Base-by-base conservation (phyloP, 2,329 filamentous ascomycete genomes). In the Xylariales sp. region DNA sequence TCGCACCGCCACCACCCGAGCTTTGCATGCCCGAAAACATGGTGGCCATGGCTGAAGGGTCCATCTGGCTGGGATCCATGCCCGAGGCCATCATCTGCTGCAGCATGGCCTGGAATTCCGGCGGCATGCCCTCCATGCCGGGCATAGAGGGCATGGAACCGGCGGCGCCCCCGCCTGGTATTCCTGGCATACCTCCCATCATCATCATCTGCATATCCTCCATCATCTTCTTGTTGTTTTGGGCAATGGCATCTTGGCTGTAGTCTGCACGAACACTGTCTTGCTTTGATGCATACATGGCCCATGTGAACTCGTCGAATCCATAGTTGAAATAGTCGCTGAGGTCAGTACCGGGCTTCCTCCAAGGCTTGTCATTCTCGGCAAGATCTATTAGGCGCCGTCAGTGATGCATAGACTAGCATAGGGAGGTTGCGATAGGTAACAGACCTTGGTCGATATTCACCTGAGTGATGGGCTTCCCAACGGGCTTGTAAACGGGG, bases 311-410 rank as follows among this genome's bases (percentile, higher is more conserved):
- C 80, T 98, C 95, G 81, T 98, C 95, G 77, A 98, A 98, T 66
- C 95, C 95, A 81, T 98, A 98, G 83, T 98, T 98, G 87, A 98
- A 98, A 82, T 97, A 98, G 79, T 99, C 96, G 67, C 92, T 96
- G 62, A 97, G 89, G 76, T 99, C 96, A 10, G 95, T 94, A 54
- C 96, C 96, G 0, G 96, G 96, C 71, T 94, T 91, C 52, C 96
- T 90, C 96, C 96, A 99, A 18, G 95, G 94, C 80, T 97, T 98
- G 70, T 94, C 92, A 75, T 94, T 93, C 7, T 93, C 90, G 45
- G 89, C 86, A 23, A 94, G 87, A 75, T 91, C 89, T 86, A 68
- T 36, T 5, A n/a, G 16, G 30, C 39, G 58, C 16, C 28, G 39
- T 56, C 23, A 43, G 52, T 41, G 16, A 45, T 41, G 14, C 30